phyloP scores from a whole-genome alignment of 164 flowering plant species.

The Chloranthus sessilifolius region DNA sequence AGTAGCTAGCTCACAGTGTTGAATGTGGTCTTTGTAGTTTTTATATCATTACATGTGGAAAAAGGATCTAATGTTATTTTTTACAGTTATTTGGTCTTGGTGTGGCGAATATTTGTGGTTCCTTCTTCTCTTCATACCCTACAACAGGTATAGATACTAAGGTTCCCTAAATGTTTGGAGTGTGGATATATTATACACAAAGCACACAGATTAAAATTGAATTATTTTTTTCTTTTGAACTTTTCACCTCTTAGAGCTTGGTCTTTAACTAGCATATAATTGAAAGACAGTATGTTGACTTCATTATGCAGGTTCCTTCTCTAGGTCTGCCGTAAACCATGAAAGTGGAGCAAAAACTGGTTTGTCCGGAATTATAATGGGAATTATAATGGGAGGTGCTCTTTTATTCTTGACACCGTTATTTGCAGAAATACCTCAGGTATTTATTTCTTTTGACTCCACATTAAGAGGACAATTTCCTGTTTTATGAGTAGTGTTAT shows the following conservation, averaged over 20 bases:
- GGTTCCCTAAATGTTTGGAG: too few species aligned
- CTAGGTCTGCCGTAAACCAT: constrained; percentile 97
- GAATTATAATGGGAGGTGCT: constrained; percentile 80
- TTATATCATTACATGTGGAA: too few species aligned
- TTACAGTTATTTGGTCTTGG: constrained; percentile 96
- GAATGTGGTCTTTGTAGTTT: too few species aligned
- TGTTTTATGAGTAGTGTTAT: background rate
- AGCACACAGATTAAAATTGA: too few species aligned
- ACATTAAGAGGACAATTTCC: background rate
- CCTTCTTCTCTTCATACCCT: constrained; percentile 89
- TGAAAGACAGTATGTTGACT: constrained; percentile 7
- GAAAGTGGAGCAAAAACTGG: constrained; percentile 99
- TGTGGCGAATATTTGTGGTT: constrained; percentile 84
- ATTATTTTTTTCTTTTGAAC: too few species aligned
- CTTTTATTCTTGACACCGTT: constrained; percentile 86
- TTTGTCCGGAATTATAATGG: constrained; percentile 71
- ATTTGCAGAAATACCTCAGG: constrained; percentile 93
- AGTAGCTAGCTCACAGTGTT: too few species aligned
- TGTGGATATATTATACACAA: too few species aligned
- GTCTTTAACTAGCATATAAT: too few species aligned
- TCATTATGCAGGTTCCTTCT: constrained; percentile 77
- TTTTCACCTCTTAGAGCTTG: too few species aligned
- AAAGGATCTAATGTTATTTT: background rate
- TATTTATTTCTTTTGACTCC: constrained; percentile 19
- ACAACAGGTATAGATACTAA: constrained; percentile 62